Conservation (phyloP, 805 yeast species). For the Metschnikowia borealis region DNA sequence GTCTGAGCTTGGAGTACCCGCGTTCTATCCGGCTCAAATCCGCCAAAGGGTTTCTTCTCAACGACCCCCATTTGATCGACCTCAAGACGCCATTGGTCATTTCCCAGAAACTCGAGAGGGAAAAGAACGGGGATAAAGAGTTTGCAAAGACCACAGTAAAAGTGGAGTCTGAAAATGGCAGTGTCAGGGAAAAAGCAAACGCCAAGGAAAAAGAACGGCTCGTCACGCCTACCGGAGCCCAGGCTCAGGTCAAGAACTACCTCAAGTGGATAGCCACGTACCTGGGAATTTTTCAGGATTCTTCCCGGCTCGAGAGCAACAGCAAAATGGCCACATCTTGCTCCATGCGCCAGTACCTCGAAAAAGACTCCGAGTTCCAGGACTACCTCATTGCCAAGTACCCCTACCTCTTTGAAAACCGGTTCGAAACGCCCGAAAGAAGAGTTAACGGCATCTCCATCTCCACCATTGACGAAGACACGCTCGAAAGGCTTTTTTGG, state of each 20-base stretch:
- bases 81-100: slow-evolving; percentile 24
- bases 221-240: slow-evolving; percentile 10
- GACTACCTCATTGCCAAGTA: slow-evolving; percentile 21
- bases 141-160: neutral
- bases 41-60: slow-evolving; percentile 49
- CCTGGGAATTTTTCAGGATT: slow-evolving; percentile 17
- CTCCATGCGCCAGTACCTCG: slow-evolving; percentile 55
- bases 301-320: slow-evolving; percentile 11
- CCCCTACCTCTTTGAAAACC: neutral
- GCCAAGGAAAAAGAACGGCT: neutral
- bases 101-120: neutral
- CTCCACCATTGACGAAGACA: slow-evolving; percentile 8
- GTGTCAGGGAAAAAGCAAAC: neutral
- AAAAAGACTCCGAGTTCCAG: slow-evolving; percentile 47
- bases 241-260: slow-evolving; percentile 15
- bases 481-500: slow-evolving; percentile 45
- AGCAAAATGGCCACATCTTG: slow-evolving; percentile 46
- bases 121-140: too few species aligned
- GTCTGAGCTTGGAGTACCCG: slow-evolving; percentile 42
- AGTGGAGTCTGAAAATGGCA: neutral
- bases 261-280: slow-evolving; percentile 15
- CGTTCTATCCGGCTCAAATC: slow-evolving; percentile 45
- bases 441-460: slow-evolving; percentile 2
- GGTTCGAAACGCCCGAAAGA: neutral
- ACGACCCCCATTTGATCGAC: slow-evolving; percentile 47